These are phyloP conservation scores for Cavenderia fasciculata DNA, from an alignment of 78 protist species.

Conservation along the genomic window DNA sequence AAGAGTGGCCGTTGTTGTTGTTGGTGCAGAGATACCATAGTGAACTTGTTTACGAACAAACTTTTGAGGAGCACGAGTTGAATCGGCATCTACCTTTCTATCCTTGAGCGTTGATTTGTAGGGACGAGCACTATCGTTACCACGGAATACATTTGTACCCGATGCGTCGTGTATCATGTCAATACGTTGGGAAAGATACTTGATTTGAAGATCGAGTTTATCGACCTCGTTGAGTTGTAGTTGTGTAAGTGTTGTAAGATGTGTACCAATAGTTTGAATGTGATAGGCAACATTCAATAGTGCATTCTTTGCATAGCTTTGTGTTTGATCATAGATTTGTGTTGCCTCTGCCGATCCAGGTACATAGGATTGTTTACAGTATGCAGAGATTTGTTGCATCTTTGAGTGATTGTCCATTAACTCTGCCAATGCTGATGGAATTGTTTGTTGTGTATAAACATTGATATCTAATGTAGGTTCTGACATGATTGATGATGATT, in stretches of 20 bases:
- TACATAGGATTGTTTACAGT: slow-evolving; percentile 55
- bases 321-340: slow-evolving; percentile 59
- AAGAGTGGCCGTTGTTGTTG: not conserved
- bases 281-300: slow-evolving; percentile 60
- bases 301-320: slow-evolving; percentile 67
- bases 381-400: slow-evolving; percentile 40
- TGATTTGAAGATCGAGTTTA: slow-evolving; percentile 15
- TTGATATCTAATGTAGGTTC: slow-evolving; percentile 33
- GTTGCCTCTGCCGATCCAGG: slow-evolving; percentile 33
- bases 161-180: slow-evolving; percentile 53
- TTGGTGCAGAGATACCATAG: slow-evolving; percentile 14
- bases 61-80: slow-evolving; percentile 29
- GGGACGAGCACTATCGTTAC: slow-evolving; percentile 2
- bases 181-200: slow-evolving; percentile 43
- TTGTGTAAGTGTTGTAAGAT: slow-evolving; percentile 31
- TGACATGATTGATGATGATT: not conserved
- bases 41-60: slow-evolving; percentile 39
- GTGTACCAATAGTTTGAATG: slow-evolving; percentile 65
- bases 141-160: slow-evolving; percentile 43
- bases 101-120: slow-evolving; percentile 33
- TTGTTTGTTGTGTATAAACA: slow-evolving; percentile 20
- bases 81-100: slow-evolving; percentile 5
- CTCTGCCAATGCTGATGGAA: slow-evolving; percentile 36
- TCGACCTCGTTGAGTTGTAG: slow-evolving; percentile 46
- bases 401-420: slow-evolving; percentile 59